Conservation (phyloP, 257 asterid species). For the Galeopsis tetrahit region DNA sequence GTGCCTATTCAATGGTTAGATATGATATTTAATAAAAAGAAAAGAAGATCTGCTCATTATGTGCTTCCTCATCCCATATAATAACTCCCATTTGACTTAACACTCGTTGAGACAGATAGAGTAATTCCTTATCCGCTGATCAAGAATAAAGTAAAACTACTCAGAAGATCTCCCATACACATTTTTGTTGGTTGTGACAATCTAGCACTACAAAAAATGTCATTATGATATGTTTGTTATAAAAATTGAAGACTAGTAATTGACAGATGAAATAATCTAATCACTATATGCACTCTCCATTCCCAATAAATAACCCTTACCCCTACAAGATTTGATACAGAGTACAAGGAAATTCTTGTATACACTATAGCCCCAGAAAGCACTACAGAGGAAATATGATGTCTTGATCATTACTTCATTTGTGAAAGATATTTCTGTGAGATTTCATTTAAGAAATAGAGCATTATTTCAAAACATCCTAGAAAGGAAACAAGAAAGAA, state of each 20-base stretch:
- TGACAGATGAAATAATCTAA: background rate
- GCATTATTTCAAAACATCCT: background rate
- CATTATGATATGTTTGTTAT: background rate
- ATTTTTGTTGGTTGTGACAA: too few relatives aligned
- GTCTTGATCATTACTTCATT: background rate
- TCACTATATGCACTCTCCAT: background rate
- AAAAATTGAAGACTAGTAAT: too few relatives aligned
- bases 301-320: background rate
- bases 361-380: background rate
- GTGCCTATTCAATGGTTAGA: background rate
- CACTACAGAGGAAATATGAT: background rate
- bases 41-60: constrained; percentile 9
- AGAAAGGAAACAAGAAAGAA: background rate
- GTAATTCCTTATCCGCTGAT: background rate
- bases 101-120: background rate
- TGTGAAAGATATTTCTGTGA: background rate
- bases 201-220: too few relatives aligned
- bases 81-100: constrained; percentile 1
- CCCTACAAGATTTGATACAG: too few relatives aligned
- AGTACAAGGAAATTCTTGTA: background rate
- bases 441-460: background rate
- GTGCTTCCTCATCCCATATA: background rate
- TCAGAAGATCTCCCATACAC: too few relatives aligned
- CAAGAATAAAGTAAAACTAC: background rate
- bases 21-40: background rate